Evolutionary conservation across 345 rosid genomes (phyloP).

Genomic region (Brassica cretica): DNA sequence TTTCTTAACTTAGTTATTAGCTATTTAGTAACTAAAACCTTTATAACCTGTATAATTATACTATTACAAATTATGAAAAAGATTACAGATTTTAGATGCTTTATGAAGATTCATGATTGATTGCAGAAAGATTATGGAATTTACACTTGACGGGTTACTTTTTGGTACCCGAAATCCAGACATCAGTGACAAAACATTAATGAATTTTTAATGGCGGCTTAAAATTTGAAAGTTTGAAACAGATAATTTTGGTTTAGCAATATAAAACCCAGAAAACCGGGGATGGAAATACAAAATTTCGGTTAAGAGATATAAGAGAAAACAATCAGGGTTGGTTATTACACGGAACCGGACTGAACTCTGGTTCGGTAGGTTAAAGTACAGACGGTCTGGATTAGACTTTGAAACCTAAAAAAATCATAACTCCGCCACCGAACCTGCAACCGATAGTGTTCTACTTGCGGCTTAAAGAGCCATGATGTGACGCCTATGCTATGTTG

Average conservation of each 20-base stretch:
- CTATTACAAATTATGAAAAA: too few relatives aligned
- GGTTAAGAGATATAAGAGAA: neutral
- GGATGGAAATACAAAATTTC: neutral
- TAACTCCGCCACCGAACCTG: neutral
- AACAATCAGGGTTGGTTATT: neutral
- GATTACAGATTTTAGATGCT: too few relatives aligned
- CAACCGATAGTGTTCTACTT: conserved; percentile 19
- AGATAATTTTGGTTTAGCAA: neutral
- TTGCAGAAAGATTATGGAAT: too few relatives aligned
- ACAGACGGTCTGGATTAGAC: neutral
- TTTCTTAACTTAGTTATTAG: too few relatives aligned
- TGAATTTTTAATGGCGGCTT: neutral
- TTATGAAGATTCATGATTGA: too few relatives aligned
- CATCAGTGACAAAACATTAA: too few relatives aligned
- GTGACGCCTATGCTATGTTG: conserved; percentile 45
- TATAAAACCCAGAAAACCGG: neutral
- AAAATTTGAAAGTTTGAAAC: neutral
- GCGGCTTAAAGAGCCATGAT: conserved; percentile 44
- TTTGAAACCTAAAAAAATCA: conserved; percentile 27
- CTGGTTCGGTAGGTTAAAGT: conserved; percentile 26
- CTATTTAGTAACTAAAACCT: too few relatives aligned
- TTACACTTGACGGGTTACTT: too few relatives aligned
- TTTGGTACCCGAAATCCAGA: too few relatives aligned
- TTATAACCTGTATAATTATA: too few relatives aligned
- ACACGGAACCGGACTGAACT: conserved; percentile 19